Evolutionary conservation across 176 grass and related monocot species (phyloP).

Genomic region (Phragmites australis): DNA sequence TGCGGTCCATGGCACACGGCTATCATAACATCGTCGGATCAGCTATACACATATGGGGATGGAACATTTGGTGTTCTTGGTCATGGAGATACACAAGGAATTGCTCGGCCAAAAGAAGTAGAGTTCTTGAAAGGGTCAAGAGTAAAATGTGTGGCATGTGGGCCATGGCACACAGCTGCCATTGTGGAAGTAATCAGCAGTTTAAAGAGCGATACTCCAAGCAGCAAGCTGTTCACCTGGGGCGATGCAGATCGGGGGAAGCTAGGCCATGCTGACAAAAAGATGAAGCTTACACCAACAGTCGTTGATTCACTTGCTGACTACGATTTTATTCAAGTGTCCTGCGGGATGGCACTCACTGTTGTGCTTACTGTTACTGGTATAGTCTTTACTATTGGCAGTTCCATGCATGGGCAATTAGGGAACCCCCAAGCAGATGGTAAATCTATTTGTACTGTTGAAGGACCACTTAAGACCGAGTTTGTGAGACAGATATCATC

Average conservation of each 20-base stretch:
- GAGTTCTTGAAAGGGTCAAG: slow-evolving; percentile 73
- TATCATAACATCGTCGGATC: slow-evolving; percentile 72
- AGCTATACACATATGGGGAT: slow-evolving; percentile 91
- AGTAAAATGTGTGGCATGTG: slow-evolving; percentile 81
- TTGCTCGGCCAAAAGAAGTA: slow-evolving; percentile 74
- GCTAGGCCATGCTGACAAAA: slow-evolving; percentile 70
- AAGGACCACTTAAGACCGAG: slow-evolving; percentile 78
- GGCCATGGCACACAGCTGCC: slow-evolving; percentile 92
- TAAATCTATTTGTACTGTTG: slow-evolving; percentile 59
- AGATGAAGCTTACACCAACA: slow-evolving; percentile 68
- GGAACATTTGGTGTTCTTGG: slow-evolving; percentile 96
- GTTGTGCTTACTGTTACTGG: slow-evolving; percentile 65
- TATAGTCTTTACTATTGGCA: slow-evolving; percentile 76
- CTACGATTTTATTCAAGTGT: slow-evolving; percentile 84
- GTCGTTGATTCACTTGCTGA: slow-evolving; percentile 67
- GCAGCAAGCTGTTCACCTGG: slow-evolving; percentile 89
- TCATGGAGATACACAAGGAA: slow-evolving; percentile 67
- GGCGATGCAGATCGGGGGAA: slow-evolving; percentile 83
- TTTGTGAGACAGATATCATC: slow-evolving; percentile 79
- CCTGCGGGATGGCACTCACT: slow-evolving; percentile 69
- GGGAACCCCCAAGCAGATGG: slow-evolving; percentile 66
- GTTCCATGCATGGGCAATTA: slow-evolving; percentile 73
- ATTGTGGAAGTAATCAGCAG: slow-evolving; percentile 65
- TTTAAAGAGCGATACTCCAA: slow-evolving; percentile 62
- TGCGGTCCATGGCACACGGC: slow-evolving; percentile 92